Percentiles rank a stretch among this genome's conserved stretches.
Evolutionary conservation across 768 basidiomycete species (phyloP).

Genomic region (Trametes gibbosa): DNA sequence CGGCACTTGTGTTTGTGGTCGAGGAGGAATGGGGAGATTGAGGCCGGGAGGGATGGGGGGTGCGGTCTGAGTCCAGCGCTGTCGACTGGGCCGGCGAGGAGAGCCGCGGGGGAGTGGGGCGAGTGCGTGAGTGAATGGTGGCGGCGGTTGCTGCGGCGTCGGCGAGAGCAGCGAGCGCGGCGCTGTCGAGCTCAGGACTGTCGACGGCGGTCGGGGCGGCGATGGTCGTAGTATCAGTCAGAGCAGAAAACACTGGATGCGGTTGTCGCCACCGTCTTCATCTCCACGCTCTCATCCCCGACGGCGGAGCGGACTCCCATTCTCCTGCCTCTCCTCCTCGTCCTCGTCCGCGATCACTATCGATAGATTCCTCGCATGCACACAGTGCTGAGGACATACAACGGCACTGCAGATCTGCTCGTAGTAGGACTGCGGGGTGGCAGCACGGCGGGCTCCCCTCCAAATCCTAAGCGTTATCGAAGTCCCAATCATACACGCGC

Average conservation of each 20-base stretch:
- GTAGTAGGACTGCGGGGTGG: not conserved
- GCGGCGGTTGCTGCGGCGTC: slow-evolving; percentile 22
- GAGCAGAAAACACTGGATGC: slow-evolving; percentile 2
- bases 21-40: slow-evolving; percentile 21
- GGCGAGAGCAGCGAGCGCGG: slow-evolving; percentile 12
- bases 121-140: slow-evolving; percentile 70
- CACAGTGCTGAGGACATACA: too few relatives aligned
- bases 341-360: not conserved
- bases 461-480: slow-evolving; percentile 18
- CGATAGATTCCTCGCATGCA: too few relatives aligned
- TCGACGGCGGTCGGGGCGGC: not conserved
- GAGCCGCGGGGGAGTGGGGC: slow-evolving; percentile 54
- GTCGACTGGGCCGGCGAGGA: slow-evolving; percentile 38
- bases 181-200: slow-evolving; percentile 6
- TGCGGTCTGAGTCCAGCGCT: slow-evolving; percentile 39
- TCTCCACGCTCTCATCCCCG: not conserved
- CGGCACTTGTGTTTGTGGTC: slow-evolving; percentile 7
- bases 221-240: slow-evolving; percentile 18
- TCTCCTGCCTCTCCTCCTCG: too few relatives aligned
- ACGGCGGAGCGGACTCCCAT: too few relatives aligned
- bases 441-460: not conserved
- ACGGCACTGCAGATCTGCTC: not conserved
- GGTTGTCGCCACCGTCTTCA: not conserved
- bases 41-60: not conserved
- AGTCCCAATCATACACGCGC: slow-evolving; percentile 8